These are phyloP conservation scores for Geranium rotundifolium DNA, from an alignment of 345 rosid species.

Conservation along the genomic window DNA sequence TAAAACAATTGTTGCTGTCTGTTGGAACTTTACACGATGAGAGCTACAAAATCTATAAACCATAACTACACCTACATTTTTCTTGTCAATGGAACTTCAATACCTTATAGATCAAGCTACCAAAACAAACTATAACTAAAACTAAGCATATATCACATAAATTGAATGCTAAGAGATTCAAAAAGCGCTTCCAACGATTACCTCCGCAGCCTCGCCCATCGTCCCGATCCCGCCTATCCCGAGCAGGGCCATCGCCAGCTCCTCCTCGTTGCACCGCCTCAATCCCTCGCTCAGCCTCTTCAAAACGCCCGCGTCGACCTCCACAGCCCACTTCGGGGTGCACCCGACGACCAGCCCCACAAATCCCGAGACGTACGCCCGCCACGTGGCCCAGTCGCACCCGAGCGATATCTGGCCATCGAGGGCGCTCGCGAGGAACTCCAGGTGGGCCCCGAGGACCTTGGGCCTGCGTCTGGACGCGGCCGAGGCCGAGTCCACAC, in stretches of 20 bases:
- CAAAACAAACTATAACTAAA: too few relatives aligned
- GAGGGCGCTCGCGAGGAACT: constrained; percentile 67
- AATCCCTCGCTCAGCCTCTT: constrained; percentile 74
- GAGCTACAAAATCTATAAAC: too few relatives aligned
- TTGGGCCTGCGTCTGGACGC: constrained; percentile 52
- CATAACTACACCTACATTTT: too few relatives aligned
- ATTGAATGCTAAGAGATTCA: background rate
- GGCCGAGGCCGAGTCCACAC: constrained; percentile 51
- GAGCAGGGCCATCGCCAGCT: constrained; percentile 60
- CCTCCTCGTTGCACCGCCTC: constrained; percentile 73
- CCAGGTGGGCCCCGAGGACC: constrained; percentile 56
- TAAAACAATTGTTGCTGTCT: too few relatives aligned
- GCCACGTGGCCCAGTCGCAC: constrained; percentile 72
- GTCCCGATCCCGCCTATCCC: constrained; percentile 57
- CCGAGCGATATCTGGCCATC: constrained; percentile 85
- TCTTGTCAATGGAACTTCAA: too few relatives aligned
- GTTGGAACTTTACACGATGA: too few relatives aligned
- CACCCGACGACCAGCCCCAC: constrained; percentile 65
- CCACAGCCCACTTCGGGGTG: constrained; percentile 67
- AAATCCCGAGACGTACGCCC: constrained; percentile 67
- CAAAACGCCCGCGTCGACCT: constrained; percentile 56
- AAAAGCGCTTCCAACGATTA: constrained; percentile 36
- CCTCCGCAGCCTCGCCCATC: constrained; percentile 60
- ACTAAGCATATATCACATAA: too few relatives aligned
- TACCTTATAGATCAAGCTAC: too few relatives aligned